Conservation (phyloP, 2,329 filamentous ascomycete species). For the Ophiostoma sp. region DNA sequence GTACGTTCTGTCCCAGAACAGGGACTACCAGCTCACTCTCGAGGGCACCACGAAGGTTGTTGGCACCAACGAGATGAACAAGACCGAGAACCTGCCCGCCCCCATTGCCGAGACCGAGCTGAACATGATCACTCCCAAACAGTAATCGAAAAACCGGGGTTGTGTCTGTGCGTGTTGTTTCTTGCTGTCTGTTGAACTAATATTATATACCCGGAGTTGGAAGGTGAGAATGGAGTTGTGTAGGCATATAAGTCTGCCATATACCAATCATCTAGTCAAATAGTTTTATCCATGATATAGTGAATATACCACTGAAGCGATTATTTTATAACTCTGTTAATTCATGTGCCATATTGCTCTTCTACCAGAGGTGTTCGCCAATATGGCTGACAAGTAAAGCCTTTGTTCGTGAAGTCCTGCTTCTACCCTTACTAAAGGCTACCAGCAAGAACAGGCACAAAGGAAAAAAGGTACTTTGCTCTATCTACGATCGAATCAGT, state of each 20-base stretch:
- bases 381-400: not conserved
- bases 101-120: conserved; percentile 31
- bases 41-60: conserved; percentile 26
- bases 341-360: not conserved
- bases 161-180: not conserved
- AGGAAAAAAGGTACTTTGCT: not conserved
- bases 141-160: conserved; percentile 25
- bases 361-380: too few species aligned
- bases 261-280: not conserved
- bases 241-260: not conserved
- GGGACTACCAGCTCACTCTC: conserved; percentile 29
- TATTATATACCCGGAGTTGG: conserved; percentile 8
- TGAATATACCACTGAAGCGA: conserved; percentile 1
- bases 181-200: not conserved
- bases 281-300: not conserved
- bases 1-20: conserved; percentile 39
- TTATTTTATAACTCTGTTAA: not conserved
- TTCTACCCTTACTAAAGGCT: not conserved
- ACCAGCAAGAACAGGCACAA: not conserved
- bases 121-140: conserved; percentile 33
- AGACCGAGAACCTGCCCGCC: conserved; percentile 29
- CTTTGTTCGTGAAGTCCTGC: not conserved
- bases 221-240: not conserved
- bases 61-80: conserved; percentile 29
- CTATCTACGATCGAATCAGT: not conserved